Conservation (phyloP, 768 basidiomycete genomes). For the Suillus tomentosus region DNA sequence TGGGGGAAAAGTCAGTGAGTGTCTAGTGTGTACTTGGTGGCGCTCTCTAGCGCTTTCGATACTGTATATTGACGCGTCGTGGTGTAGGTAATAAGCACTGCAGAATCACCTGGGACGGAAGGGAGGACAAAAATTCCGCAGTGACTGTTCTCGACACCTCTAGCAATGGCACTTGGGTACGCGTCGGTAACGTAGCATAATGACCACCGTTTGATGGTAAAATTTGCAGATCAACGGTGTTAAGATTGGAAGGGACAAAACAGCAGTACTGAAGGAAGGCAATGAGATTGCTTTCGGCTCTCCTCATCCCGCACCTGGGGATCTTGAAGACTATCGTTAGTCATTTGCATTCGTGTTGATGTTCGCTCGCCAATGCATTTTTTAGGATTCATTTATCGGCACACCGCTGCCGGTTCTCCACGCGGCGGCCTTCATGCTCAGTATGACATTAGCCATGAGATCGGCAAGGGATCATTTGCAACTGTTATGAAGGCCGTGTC, state of each 20-base stretch:
- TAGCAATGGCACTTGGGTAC: conserved; percentile 48
- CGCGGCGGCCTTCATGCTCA: conserved; percentile 57
- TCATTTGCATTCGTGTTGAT: conserved; percentile 16
- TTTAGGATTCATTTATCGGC: conserved; percentile 72
- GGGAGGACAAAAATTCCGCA: conserved; percentile 31
- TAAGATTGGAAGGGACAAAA: conserved; percentile 40
- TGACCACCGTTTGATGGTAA: background rate
- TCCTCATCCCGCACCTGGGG: conserved; percentile 44
- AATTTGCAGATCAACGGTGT: conserved; percentile 39
- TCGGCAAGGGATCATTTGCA: conserved; percentile 92
- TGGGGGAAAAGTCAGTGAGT: conserved; percentile 75
- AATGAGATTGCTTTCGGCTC: conserved; percentile 89
- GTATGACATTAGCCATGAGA: conserved; percentile 68
- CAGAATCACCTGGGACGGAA: conserved; percentile 38
- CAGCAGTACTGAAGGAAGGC: conserved; percentile 54
- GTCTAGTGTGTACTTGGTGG: conserved; percentile 10
- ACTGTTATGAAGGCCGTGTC: conserved; percentile 84
- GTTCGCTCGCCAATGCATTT: background rate
- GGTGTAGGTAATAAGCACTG: conserved; percentile 42
- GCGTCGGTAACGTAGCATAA: conserved; percentile 9
- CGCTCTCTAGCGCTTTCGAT: conserved; percentile 17
- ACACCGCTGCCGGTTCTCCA: conserved; percentile 52
- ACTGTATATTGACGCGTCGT: conserved; percentile 27
- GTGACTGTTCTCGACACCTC: conserved; percentile 38
- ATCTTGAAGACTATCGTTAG: conserved; percentile 75